These are phyloP conservation scores for Epithemia pelagica DNA, from an alignment of 108 stramenopile genomes.

Conservation along the genomic window DNA sequence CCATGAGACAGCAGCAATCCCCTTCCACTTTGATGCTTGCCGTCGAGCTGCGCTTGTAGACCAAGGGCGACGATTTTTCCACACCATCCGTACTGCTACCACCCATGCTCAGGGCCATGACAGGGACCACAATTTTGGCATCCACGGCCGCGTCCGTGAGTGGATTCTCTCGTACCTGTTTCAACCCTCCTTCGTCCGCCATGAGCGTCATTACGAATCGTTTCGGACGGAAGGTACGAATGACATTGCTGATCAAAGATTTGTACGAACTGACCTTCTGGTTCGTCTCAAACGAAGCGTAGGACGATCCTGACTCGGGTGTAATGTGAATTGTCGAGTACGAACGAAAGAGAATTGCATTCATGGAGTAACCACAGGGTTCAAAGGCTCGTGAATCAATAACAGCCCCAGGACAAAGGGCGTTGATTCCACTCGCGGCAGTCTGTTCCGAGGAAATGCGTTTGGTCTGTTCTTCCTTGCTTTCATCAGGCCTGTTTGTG, in stretches of 20 bases:
- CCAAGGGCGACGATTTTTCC: constrained; percentile 10
- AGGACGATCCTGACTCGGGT: constrained; percentile 92
- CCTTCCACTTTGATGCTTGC: constrained; percentile 85
- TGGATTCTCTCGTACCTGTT: constrained; percentile 77
- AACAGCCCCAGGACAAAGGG: constrained; percentile 89
- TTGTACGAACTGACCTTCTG: constrained; percentile 83
- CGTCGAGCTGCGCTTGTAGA: constrained; percentile 70
- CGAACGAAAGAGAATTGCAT: constrained; percentile 93
- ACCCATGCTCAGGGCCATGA: constrained; percentile 13
- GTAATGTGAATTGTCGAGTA: constrained; percentile 99
- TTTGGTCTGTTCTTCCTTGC: constrained; percentile 71
- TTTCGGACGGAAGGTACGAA: constrained; percentile 92
- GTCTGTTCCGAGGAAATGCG: constrained; percentile 77
- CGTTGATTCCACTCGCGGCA: constrained; percentile 73
- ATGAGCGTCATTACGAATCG: constrained; percentile 98
- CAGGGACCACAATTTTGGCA: constrained; percentile 58
- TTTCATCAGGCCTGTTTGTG: constrained; percentile 45
- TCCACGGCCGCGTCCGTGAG: constrained; percentile 36
- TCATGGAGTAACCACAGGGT: constrained; percentile 98
- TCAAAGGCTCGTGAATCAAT: constrained; percentile 95
- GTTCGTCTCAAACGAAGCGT: constrained; percentile 99
- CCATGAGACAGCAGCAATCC: constrained; percentile 90
- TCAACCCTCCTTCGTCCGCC: constrained; percentile 95
- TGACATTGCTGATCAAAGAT: constrained; percentile 90
- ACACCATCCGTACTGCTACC: neutral